Evolutionary conservation across 306 rosid species (phyloP), one percentile per base, ranked within the genome.

Genomic region (Cucurbita ficifolia): DNA sequence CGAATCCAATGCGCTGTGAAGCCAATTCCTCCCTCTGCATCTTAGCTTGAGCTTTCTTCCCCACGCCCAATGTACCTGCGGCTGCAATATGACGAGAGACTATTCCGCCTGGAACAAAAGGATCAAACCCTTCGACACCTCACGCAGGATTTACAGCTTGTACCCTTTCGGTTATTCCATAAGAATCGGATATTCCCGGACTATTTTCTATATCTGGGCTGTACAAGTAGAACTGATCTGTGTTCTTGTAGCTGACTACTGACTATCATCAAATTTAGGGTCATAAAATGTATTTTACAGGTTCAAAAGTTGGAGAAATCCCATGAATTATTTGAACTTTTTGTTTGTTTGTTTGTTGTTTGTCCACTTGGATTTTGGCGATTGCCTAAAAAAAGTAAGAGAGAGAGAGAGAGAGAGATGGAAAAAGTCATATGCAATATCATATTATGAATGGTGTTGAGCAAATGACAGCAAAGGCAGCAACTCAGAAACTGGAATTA

Each of bases 1-100:
- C 93, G 96, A 14, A 90, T 93, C 78, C 90, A 86, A 73, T 76
- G 81, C 76, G 90, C 96, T 5, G 87, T 93, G 62, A 88, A 85
- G 83, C 98, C 94, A 0, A 90, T 93, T 79, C 94, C 96, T 72
- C 90, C 86, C 3, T 57, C 77, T 29, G 48, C 42, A 59, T 46
- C 77, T 43, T 58, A 74, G 70, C 46, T 52, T 36, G 38, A 60
- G 68, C 39, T 19, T 64, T 50, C 4, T 4, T 22, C 24, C 24
- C 24, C 24, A 22, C 24, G 24, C 24, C 24, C 1, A 22, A 22
- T 22, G n/a, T n/a, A n/a, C n/a, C n/a, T n/a, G n/a, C n/a, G n/a
- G n/a, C n/a, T n/a, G n/a, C n/a, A n/a, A n/a, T n/a, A n/a, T n/a
- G n/a, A n/a, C n/a, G 24, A 22, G 24, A 22, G 29, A 24, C 29